Percentiles rank a stretch among this genome's conserved stretches.
Conservation (phyloP, 2,329 filamentous ascomycete species). For the Penicillium sp. region DNA sequence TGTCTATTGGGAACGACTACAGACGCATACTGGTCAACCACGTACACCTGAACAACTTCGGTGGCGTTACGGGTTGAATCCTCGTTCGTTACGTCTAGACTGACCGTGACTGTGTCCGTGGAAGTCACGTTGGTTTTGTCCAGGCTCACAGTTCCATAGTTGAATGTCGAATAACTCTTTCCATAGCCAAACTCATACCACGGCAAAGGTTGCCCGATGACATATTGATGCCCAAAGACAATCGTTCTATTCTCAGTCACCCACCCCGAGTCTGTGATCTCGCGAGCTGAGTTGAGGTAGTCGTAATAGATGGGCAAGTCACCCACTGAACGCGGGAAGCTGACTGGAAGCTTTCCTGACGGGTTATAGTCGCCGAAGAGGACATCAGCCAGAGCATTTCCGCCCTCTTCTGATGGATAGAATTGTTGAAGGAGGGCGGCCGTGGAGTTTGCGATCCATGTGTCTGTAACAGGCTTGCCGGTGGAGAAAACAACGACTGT, state of each 20-base stretch:
- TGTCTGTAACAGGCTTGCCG: constrained; percentile 69
- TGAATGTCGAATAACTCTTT: constrained; percentile 61
- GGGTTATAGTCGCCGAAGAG: constrained; percentile 64
- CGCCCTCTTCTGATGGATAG: constrained; percentile 67
- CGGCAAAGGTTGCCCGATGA: constrained; percentile 56
- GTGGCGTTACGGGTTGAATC: constrained; percentile 52
- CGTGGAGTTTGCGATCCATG: constrained; percentile 65
- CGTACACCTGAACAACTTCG: constrained; percentile 66
- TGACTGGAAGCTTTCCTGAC: constrained; percentile 62
- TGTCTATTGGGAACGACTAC: constrained; percentile 62
- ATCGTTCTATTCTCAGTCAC: constrained; percentile 56
- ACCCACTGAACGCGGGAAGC: constrained; percentile 64
- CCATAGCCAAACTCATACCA: constrained; percentile 66
- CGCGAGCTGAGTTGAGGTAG: constrained; percentile 63
- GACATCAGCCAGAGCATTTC: constrained; percentile 62
- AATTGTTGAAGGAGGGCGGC: constrained; percentile 69
- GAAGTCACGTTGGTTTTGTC: constrained; percentile 47
- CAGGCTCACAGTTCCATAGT: constrained; percentile 41
- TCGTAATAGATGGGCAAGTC: constrained; percentile 69
- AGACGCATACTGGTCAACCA: constrained; percentile 59
- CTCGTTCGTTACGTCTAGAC: constrained; percentile 60
- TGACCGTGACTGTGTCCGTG: constrained; percentile 55
- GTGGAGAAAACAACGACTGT: constrained; percentile 65
- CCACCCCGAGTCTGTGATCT: constrained; percentile 50
- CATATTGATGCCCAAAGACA: constrained; percentile 62